These are phyloP conservation scores for Exophiala bonariae DNA, from an alignment of 2,329 filamentous ascomycete species.

Conservation along the genomic window DNA sequence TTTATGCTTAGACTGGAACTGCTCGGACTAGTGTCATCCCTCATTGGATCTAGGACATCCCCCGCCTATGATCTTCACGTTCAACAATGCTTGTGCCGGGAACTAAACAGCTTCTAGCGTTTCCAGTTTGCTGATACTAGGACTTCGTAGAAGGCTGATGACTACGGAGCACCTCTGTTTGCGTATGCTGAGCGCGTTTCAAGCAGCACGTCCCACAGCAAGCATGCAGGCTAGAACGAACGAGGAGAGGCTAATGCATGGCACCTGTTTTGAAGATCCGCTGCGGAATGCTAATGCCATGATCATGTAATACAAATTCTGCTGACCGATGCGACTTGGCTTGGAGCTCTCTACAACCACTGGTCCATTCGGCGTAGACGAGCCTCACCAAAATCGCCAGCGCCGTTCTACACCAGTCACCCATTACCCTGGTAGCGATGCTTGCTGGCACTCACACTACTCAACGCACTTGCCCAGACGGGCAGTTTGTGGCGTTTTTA, in stretches of 20 bases:
- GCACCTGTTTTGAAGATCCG: neutral
- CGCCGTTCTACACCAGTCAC: too few relatives aligned
- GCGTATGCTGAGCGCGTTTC: too few relatives aligned
- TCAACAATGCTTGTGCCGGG: too few relatives aligned
- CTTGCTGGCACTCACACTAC: neutral
- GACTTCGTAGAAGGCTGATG: too few relatives aligned
- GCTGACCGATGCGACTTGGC: constrained; percentile 21
- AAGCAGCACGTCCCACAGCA: too few relatives aligned
- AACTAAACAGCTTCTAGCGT: too few relatives aligned
- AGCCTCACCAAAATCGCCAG: neutral
- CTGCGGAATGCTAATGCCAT: neutral
- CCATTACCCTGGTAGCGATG: neutral
- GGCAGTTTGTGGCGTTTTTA: constrained; percentile 18
- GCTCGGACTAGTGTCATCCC: too few relatives aligned
- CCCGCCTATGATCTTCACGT: too few relatives aligned
- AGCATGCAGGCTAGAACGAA: neutral
- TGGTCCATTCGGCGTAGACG: neutral
- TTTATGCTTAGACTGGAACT: too few relatives aligned
- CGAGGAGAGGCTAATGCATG: neutral
- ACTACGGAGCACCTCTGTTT: too few relatives aligned
- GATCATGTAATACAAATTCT: constrained; percentile 11
- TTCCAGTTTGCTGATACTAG: too few relatives aligned
- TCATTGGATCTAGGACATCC: too few relatives aligned
- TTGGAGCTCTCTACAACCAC: neutral
- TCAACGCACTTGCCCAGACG: constrained; percentile 5